These are phyloP conservation scores for Lichtheimia corymbifera DNA, from an alignment of 371 early-diverging fungal species.

Conservation along the genomic window DNA sequence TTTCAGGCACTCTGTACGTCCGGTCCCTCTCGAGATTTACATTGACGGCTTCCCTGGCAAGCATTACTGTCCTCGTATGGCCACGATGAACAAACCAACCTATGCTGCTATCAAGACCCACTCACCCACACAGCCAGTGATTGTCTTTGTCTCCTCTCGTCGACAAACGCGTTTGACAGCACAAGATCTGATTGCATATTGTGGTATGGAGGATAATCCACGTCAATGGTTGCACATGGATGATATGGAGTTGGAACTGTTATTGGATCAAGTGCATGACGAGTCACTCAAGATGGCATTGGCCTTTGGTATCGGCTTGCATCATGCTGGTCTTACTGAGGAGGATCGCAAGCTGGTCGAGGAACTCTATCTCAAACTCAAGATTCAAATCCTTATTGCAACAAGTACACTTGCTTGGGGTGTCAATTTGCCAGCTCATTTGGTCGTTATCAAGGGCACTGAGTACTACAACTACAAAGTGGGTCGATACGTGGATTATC, in stretches of 20 bases:
- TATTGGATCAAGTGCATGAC: slow-evolving; percentile 74
- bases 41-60: slow-evolving; percentile 96
- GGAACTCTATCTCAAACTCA: slow-evolving; percentile 87
- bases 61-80: slow-evolving; percentile 96
- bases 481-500: slow-evolving; percentile 90
- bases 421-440: slow-evolving; percentile 97
- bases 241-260: slow-evolving; percentile 76
- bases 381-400: slow-evolving; percentile 95
- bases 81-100: slow-evolving; percentile 96
- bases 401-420: slow-evolving; percentile 99
- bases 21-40: slow-evolving; percentile 94
- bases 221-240: slow-evolving; percentile 86
- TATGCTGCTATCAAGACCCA: slow-evolving; percentile 92
- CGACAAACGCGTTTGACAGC: slow-evolving; percentile 94
- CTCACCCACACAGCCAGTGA: slow-evolving; percentile 89
- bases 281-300: slow-evolving; percentile 76
- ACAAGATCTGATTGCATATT: slow-evolving; percentile 89
- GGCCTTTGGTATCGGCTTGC: slow-evolving; percentile 96
- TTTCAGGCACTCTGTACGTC: slow-evolving; percentile 93
- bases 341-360: slow-evolving; percentile 90
- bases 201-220: slow-evolving; percentile 91
- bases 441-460: slow-evolving; percentile 98
- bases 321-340: slow-evolving; percentile 97
- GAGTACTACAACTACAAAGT: slow-evolving; percentile 93
- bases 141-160: slow-evolving; percentile 97